Evolutionary conservation across 129 eudicot species (phyloP).

Genomic region (Tanacetum coccineum): DNA sequence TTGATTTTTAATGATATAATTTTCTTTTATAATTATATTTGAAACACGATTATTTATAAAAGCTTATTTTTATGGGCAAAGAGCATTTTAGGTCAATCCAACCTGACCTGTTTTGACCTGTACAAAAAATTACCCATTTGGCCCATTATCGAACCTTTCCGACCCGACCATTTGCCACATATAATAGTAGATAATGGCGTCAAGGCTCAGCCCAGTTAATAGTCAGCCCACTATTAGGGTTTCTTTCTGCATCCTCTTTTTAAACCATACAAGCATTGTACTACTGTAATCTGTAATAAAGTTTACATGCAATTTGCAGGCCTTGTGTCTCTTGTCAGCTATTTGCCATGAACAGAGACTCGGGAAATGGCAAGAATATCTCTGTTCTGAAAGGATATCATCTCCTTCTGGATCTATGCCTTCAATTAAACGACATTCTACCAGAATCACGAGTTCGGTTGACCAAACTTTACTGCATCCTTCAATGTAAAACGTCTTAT

Average conservation of each 20-base stretch:
- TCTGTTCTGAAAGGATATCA: slow-evolving; percentile 45
- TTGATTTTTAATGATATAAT: neutral
- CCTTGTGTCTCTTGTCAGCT: slow-evolving; percentile 58
- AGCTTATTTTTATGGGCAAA: neutral
- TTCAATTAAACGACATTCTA: slow-evolving; percentile 53
- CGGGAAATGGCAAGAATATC: slow-evolving; percentile 37
- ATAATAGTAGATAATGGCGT: neutral
- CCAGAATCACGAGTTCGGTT: slow-evolving; percentile 32
- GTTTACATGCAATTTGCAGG: slow-evolving; percentile 38
- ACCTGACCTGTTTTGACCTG: neutral
- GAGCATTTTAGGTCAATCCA: slow-evolving; percentile 1
- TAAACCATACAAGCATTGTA: neutral
- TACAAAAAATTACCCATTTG: neutral
- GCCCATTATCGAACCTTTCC: neutral
- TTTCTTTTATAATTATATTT: neutral
- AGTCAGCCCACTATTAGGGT: neutral
- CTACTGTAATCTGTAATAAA: slow-evolving; percentile 1
- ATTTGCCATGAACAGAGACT: slow-evolving; percentile 45
- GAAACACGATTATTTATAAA: neutral
- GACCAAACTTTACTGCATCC: slow-evolving; percentile 61
- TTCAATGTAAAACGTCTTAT: slow-evolving; percentile 40
- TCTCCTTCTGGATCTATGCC: slow-evolving; percentile 63
- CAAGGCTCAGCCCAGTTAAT: neutral
- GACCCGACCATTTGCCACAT: slow-evolving; percentile 6
- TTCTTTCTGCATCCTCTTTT: neutral